A percentile compares a stretch with the other conserved stretches of the same genome.
phyloP scores from a whole-genome alignment of 75 land plant genomes.

The Selaginella tamariscina region DNA sequence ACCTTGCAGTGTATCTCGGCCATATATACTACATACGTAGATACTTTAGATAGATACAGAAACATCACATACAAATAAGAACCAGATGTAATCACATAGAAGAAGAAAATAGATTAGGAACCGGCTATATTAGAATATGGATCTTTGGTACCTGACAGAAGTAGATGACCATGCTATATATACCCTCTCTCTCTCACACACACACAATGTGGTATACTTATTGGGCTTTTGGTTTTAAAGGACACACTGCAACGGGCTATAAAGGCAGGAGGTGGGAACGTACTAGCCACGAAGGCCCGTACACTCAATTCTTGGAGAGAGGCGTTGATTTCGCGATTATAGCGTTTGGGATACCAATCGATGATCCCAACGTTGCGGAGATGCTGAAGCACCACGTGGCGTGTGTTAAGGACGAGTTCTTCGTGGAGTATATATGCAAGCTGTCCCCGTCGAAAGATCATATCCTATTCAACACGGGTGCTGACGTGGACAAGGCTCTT shows the following conservation, averaged over 20 bases:
- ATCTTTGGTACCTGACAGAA: no score
- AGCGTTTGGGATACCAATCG: constrained; percentile 46
- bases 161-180: no score
- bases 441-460: constrained; percentile 62
- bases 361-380: constrained; percentile 62
- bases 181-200: no score
- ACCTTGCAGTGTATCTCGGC: no score
- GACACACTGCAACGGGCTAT: constrained; percentile 75
- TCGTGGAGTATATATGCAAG: constrained; percentile 80
- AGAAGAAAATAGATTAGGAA: no score
- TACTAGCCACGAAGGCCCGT: constrained; percentile 76
- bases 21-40: no score
- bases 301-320: constrained; percentile 37
- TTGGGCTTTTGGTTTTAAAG: constrained; percentile 20
- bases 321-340: constrained; percentile 60
- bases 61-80: no score
- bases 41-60: no score
- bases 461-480: constrained; percentile 48
- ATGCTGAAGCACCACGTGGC: constrained; percentile 58
- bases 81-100: no score
- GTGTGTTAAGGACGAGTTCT: constrained; percentile 55
- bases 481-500: constrained; percentile 26
- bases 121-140: no score
- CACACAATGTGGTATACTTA: neutral
- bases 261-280: constrained; percentile 69